Conservation (phyloP, 148 eudicot genomes). For the Diospyros lotus region DNA sequence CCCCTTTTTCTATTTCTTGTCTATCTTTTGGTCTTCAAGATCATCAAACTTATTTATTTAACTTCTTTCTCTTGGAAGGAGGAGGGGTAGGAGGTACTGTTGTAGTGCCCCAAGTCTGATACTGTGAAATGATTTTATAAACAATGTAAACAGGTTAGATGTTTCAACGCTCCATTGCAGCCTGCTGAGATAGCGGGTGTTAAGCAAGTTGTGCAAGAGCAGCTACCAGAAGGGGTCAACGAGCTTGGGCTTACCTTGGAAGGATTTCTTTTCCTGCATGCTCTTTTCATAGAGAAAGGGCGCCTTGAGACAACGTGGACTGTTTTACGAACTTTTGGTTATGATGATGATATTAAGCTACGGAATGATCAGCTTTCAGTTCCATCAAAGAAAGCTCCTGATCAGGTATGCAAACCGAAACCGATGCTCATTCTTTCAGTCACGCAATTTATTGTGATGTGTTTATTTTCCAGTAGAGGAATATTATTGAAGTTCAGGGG, state of each 20-base stretch:
- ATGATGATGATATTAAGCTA: constrained; percentile 52
- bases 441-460: background rate
- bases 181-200: constrained; percentile 59
- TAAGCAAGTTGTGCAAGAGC: constrained; percentile 56
- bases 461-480: no score
- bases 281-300: constrained; percentile 59
- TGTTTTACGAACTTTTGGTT: constrained; percentile 56
- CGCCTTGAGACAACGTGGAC: constrained; percentile 64
- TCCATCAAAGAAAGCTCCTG: constrained; percentile 42
- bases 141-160: constrained; percentile 37
- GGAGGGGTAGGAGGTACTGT: background rate
- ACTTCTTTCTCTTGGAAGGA: background rate
- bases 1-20: background rate
- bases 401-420: constrained; percentile 34
- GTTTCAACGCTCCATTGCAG: constrained; percentile 64
- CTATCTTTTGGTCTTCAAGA: background rate
- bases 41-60: background rate
- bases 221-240: constrained; percentile 51
- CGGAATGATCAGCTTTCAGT: constrained; percentile 34
- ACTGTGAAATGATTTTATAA: constrained; percentile 8
- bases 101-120: background rate
- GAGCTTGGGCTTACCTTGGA: constrained; percentile 52
- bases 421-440: background rate
- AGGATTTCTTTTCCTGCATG: constrained; percentile 59
- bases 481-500: no score